These are phyloP conservation scores for Hymenoscyphus repandus DNA, from an alignment of 2,329 filamentous ascomycete species.

Conservation along the genomic window DNA sequence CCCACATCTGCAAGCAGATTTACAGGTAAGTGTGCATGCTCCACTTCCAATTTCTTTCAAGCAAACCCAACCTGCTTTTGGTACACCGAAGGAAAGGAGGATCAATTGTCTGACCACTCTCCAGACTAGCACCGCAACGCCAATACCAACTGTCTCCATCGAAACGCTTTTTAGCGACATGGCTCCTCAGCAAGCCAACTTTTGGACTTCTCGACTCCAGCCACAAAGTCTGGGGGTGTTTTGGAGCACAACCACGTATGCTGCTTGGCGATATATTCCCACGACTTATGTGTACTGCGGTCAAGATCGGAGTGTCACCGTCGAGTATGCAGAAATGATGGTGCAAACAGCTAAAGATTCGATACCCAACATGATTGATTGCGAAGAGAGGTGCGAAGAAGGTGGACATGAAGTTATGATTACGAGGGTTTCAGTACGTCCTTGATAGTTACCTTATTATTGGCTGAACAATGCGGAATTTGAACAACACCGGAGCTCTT, in stretches of 20 bases:
- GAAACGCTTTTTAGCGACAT: slow-evolving; percentile 41
- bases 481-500: not conserved
- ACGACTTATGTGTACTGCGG: slow-evolving; percentile 24
- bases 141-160: slow-evolving; percentile 30
- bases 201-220: slow-evolving; percentile 36
- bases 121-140: slow-evolving; percentile 31
- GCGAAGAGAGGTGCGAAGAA: slow-evolving; percentile 12
- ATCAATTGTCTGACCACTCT: slow-evolving; percentile 24
- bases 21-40: slow-evolving; percentile 23
- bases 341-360: slow-evolving; percentile 10
- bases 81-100: too few relatives aligned
- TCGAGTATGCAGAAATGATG: slow-evolving; percentile 15
- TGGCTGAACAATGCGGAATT: not conserved
- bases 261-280: slow-evolving; percentile 26
- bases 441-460: not conserved
- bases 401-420: slow-evolving; percentile 18
- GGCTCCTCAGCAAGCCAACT: slow-evolving; percentile 33
- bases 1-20: slow-evolving; percentile 33
- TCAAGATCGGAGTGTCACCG: slow-evolving; percentile 17
- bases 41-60: not conserved
- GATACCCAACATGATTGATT: slow-evolving; percentile 12
- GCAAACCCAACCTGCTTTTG: not conserved
- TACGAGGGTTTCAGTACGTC: slow-evolving; percentile 8
- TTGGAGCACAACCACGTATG: slow-evolving; percentile 24
- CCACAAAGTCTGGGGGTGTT: slow-evolving; percentile 34